phyloP scores from a whole-genome alignment of 78 protist genomes.

The Protostelium mycophagum region DNA sequence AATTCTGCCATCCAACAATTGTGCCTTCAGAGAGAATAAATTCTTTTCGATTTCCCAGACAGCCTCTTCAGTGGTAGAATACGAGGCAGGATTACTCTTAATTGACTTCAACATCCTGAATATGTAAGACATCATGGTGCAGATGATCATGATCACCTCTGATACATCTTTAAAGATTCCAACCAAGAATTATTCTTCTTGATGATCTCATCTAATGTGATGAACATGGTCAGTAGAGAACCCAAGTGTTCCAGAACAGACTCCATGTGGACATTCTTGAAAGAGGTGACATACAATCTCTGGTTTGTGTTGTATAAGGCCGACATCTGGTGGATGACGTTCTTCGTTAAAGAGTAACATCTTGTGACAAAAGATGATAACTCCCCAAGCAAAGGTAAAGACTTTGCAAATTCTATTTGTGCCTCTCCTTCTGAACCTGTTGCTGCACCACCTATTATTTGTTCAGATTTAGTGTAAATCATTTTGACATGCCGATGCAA shows the following conservation, averaged over 20 bases:
- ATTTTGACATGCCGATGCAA: too few relatives aligned
- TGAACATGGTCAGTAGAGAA: conserved; percentile 41
- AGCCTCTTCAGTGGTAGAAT: conserved; percentile 25
- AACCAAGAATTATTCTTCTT: conserved; percentile 13
- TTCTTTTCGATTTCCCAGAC: conserved; percentile 49
- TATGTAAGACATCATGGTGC: not conserved
- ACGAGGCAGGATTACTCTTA: conserved; percentile 44
- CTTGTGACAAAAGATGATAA: conserved; percentile 45
- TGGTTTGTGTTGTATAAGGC: conserved; percentile 30
- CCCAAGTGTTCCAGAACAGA: conserved; percentile 42
- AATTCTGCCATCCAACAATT: conserved; percentile 42
- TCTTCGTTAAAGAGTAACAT: conserved; percentile 32
- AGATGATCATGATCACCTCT: conserved; percentile 14
- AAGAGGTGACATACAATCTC: conserved; percentile 18
- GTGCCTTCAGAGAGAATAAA: conserved; percentile 37
- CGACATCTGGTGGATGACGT: conserved; percentile 61
- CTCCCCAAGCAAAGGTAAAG: conserved; percentile 59
- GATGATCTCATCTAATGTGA: conserved; percentile 61
- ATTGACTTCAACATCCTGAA: conserved; percentile 63
- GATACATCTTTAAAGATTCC: conserved; percentile 39
- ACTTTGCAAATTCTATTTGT: conserved; percentile 45
- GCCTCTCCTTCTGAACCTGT: conserved; percentile 57
- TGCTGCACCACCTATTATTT: conserved; percentile 41
- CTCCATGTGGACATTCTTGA: conserved; percentile 45
- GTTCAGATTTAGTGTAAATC: too few relatives aligned